Conservation (phyloP, 2,329 filamentous ascomycete species). For the Penicillium sp. region DNA sequence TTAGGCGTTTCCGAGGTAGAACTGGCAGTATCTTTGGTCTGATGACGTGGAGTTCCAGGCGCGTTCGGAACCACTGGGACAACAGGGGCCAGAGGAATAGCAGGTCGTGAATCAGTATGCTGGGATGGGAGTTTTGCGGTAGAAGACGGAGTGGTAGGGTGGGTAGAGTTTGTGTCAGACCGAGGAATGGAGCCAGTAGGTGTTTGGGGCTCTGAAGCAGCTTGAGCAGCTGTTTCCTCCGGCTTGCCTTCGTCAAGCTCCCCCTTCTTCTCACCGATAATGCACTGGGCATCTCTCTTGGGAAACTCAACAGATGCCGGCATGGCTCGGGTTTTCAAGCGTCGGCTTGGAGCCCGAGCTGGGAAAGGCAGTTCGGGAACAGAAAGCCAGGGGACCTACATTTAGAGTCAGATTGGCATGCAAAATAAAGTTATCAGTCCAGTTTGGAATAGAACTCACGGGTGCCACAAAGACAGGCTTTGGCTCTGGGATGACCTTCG, state of each 20-base stretch:
- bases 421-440: not conserved
- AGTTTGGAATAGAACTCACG: slow-evolving; percentile 31
- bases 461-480: slow-evolving; percentile 47
- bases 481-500: slow-evolving; percentile 22
- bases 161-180: slow-evolving; percentile 54
- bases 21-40: slow-evolving; percentile 33
- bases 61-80: slow-evolving; percentile 43
- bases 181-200: slow-evolving; percentile 56
- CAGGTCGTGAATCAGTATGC: slow-evolving; percentile 34
- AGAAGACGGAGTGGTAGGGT: slow-evolving; percentile 55
- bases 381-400: slow-evolving; percentile 58
- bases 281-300: slow-evolving; percentile 37
- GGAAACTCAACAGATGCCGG: slow-evolving; percentile 49
- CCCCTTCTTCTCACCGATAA: slow-evolving; percentile 17
- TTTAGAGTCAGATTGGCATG: slow-evolving; percentile 9
- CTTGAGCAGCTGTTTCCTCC: slow-evolving; percentile 17
- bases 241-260: slow-evolving; percentile 18
- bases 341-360: slow-evolving; percentile 45
- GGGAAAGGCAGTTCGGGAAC: slow-evolving; percentile 54
- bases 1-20: slow-evolving; percentile 37
- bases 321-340: slow-evolving; percentile 40
- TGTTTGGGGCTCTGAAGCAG: slow-evolving; percentile 49
- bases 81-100: slow-evolving; percentile 48
- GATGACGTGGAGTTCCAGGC: slow-evolving; percentile 31
- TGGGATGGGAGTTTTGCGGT: slow-evolving; percentile 35